These are phyloP conservation scores for Dryadomyces quercivorus DNA, from an alignment of 2,329 filamentous ascomycete genomes.

Conservation along the genomic window DNA sequence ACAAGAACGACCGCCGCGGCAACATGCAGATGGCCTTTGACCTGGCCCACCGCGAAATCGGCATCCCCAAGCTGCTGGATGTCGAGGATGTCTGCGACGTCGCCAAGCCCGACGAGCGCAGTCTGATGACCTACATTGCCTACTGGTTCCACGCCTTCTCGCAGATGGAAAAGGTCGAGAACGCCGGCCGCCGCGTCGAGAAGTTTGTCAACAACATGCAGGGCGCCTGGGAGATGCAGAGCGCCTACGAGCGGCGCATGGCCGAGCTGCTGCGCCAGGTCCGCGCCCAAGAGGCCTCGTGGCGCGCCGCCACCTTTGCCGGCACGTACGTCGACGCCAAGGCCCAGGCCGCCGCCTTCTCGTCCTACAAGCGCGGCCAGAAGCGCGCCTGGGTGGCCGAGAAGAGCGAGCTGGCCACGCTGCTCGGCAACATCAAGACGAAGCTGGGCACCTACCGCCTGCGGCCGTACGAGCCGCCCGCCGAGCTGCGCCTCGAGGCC, in stretches of 20 bases:
- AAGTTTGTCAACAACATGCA: constrained; percentile 99
- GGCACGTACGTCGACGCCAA: constrained; percentile 92
- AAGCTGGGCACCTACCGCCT: constrained; percentile 92
- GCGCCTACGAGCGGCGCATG: constrained; percentile 87
- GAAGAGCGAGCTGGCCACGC: constrained; percentile 85
- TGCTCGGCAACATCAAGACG: constrained; percentile 97
- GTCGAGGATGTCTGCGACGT: constrained; percentile 98
- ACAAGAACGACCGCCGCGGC: constrained; percentile 85
- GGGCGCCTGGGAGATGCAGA: constrained; percentile 99
- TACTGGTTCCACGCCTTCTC: constrained; percentile 99
- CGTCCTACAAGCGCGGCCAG: constrained; percentile 76
- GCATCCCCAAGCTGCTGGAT: constrained; percentile 88
- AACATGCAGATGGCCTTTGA: constrained; percentile 99
- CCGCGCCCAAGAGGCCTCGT: constrained; percentile 57
- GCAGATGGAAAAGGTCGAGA: constrained; percentile 97
- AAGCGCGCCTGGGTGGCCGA: constrained; percentile 96
- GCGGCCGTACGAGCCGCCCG: constrained; percentile 79
- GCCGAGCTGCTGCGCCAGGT: constrained; percentile 67
- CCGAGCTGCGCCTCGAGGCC: constrained; percentile 68
- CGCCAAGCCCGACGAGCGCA: constrained; percentile 86
- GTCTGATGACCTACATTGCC: constrained; percentile 98
- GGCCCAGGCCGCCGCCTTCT: constrained; percentile 68
- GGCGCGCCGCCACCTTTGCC: constrained; percentile 72
- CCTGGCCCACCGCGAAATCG: constrained; percentile 90
- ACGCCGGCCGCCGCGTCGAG: constrained; percentile 88